phyloP scores from a whole-genome alignment of 2,329 filamentous ascomycete species.

The Alternaria hordeiaustralica region DNA sequence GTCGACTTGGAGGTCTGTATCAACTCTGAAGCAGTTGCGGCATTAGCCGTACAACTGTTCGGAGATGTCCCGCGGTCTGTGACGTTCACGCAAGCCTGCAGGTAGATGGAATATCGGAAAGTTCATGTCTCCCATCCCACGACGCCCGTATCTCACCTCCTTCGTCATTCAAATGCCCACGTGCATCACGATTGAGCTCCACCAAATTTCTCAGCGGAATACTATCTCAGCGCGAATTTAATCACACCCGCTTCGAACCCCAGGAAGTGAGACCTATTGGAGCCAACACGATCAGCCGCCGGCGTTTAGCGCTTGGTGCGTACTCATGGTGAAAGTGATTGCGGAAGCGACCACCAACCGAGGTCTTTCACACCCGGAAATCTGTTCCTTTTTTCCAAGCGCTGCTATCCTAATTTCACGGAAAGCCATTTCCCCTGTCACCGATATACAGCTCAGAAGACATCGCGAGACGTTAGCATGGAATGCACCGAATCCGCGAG shows the following conservation, averaged over 20 bases:
- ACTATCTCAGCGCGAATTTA: background rate
- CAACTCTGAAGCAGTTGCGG: background rate
- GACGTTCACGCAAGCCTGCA: background rate
- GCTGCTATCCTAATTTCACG: background rate
- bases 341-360: background rate
- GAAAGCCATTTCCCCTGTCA: background rate
- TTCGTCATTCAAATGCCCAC: background rate
- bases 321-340: background rate
- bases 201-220: background rate
- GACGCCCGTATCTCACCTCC: background rate
- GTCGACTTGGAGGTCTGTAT: background rate
- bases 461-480: background rate
- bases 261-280: background rate
- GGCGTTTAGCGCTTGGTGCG: background rate
- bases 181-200: background rate
- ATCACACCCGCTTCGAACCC: background rate
- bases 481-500: background rate
- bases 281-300: background rate
- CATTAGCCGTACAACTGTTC: background rate
- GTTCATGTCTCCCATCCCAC: background rate
- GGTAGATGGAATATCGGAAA: background rate
- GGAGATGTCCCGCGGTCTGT: background rate
- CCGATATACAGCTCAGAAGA: background rate
- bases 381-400: background rate
- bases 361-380: background rate